Evolutionary conservation across 495 filamentous ascomycete genomes (phyloP), one percentile per base, ranked within the genome.

Genomic region (Sphaerosporella brunnea): DNA sequence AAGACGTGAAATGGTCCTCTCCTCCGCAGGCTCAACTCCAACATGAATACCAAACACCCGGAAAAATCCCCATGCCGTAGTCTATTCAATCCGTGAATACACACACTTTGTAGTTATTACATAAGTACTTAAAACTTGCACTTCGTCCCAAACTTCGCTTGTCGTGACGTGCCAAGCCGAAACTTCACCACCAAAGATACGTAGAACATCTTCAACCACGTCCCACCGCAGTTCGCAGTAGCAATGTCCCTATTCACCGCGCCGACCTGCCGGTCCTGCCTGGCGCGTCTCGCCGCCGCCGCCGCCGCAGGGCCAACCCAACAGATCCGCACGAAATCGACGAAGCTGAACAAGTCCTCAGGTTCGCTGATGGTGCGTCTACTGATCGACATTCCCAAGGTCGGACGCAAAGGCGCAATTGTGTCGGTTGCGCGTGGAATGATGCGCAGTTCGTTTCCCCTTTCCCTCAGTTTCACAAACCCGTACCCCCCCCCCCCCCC

Each of bases 351-450:
- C 20, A 71, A 70, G 51, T 32, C 28, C 8, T 49, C 55, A 50
- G 53, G 62, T n/a, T 68, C 65, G 18, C 62, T 80, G 23, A 68
- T 74, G 18, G 79, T 80, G 45, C 69, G 71, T 42, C 63, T 82
- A 48, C 61, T 76, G 4, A 55, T 69, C 51, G 73, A 80, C 55
- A 70, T 80, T 19, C 67, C 64, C 38, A 66, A 65, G 35, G 80
- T 72, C 57, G 79, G 78, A 10, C 65, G 68, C 49, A 70, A 69
- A 65, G 68, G 74, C 23, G 52, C 72, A 20, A 65, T 75, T 41
- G 61, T 77, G n/a, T 69, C 74, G 15, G 61, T 77, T 19, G 45
- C 63, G 13, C 58, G 60, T 2, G 74, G 73, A 13, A 62, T 58
- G 16, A 78, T 79, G 72, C 62, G 75, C 41, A 72, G 56, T 60